These are phyloP conservation scores for Chlorella vulgaris DNA, from an alignment of 139 green algal species.

Conservation along the genomic window DNA sequence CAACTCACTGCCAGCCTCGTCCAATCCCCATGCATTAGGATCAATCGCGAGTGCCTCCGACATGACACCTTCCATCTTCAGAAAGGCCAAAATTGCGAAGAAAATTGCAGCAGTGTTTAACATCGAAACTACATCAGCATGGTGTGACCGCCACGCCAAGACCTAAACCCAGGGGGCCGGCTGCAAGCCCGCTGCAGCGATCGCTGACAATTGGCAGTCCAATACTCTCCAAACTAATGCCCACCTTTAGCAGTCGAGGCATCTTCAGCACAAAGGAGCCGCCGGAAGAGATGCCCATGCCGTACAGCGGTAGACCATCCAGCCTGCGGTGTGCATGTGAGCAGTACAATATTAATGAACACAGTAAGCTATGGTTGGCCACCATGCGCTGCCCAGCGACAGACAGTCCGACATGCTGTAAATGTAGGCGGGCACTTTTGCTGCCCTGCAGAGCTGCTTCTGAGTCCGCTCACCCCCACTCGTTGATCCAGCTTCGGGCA, in stretches of 20 bases:
- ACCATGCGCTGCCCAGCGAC: background rate
- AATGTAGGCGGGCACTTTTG: too few species aligned
- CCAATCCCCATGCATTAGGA: background rate
- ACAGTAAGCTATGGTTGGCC: background rate
- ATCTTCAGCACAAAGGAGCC: slow-evolving; percentile 2
- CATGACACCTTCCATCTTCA: background rate
- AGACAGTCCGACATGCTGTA: background rate
- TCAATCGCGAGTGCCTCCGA: slow-evolving; percentile 4
- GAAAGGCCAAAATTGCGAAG: background rate
- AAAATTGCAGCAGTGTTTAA: too few species aligned
- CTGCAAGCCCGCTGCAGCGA: background rate
- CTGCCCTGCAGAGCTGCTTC: too few species aligned
- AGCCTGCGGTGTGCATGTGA: background rate
- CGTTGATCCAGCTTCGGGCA: background rate
- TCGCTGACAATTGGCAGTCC: background rate
- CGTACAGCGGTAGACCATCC: background rate
- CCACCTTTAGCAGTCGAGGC: background rate
- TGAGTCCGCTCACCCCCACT: background rate
- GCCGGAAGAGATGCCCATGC: background rate
- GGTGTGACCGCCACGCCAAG: background rate
- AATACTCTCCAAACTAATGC: background rate
- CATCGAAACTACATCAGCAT: background rate
- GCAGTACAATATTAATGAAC: background rate
- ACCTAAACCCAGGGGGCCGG: too few species aligned
- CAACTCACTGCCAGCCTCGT: background rate